A percentile compares a stretch with the other conserved stretches of the same genome.
These are phyloP conservation scores for Alternaria atra DNA, from an alignment of 2,329 filamentous ascomycete genomes.

Conservation along the genomic window DNA sequence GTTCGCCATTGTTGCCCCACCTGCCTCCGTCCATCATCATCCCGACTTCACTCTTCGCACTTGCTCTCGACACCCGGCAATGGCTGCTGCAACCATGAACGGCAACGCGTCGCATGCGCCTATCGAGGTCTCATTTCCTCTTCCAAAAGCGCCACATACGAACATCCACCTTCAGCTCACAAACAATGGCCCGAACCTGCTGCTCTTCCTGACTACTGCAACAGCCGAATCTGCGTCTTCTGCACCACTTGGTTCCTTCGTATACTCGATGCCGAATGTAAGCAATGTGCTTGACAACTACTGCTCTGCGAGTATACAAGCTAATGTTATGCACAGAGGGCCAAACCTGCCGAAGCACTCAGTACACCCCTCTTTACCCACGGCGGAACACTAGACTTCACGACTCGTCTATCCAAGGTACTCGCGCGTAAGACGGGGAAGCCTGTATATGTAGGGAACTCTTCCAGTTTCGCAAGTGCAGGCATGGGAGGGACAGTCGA, in stretches of 20 bases:
- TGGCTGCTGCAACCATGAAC: conserved; percentile 28
- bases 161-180: conserved; percentile 68
- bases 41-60: conserved; percentile 8
- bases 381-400: conserved; percentile 83
- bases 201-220: conserved; percentile 65
- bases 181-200: conserved; percentile 60
- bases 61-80: conserved; percentile 14
- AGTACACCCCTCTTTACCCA: conserved; percentile 81
- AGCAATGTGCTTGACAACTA: conserved; percentile 26
- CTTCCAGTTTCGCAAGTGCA: conserved; percentile 76
- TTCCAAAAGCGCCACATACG: conserved; percentile 66
- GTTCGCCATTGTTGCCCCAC: conserved; percentile 15
- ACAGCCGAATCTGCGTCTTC: conserved; percentile 53
- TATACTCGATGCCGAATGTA: conserved; percentile 93
- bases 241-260: conserved; percentile 79
- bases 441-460: conserved; percentile 91
- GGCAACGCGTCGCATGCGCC: conserved; percentile 48
- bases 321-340: conserved; percentile 42
- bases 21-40: neutral
- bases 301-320: neutral
- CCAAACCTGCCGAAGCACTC: conserved; percentile 66
- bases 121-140: conserved; percentile 64
- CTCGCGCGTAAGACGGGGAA: conserved; percentile 75
- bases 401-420: conserved; percentile 83
- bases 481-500: conserved; percentile 83